Conservation (phyloP, 768 basidiomycete genomes). For the Pleurotus citrinopileatus region DNA sequence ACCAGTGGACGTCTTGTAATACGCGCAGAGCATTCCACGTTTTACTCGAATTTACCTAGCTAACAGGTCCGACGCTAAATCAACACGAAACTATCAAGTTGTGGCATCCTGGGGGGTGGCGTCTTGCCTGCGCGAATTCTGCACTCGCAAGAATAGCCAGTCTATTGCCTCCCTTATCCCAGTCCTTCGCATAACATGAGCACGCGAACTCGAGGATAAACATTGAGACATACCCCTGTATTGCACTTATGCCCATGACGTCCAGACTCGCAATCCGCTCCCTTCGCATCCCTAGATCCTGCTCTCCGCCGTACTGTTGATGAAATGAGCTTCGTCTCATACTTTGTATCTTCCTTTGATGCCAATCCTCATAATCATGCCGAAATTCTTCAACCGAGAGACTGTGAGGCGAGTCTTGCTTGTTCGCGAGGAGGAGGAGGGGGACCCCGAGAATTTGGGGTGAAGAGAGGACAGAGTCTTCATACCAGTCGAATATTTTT, state of each 20-base stretch:
- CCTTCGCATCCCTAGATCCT: slow-evolving; percentile 40
- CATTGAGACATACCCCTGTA: slow-evolving; percentile 75
- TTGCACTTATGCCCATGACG: slow-evolving; percentile 86
- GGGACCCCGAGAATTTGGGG: slow-evolving; percentile 91
- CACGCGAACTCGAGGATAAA: too few species aligned
- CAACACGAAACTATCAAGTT: too few species aligned
- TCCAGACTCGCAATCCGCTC: slow-evolving; percentile 74
- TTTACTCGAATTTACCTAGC: too few species aligned
- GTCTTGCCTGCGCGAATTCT: slow-evolving; percentile 42
- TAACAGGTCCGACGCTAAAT: too few species aligned
- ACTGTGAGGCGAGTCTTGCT: slow-evolving; percentile 82
- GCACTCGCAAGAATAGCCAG: slow-evolving; percentile 92
- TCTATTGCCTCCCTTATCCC: slow-evolving; percentile 89
- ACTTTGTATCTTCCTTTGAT: slow-evolving; percentile 70
- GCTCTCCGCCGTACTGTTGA: slow-evolving; percentile 42
- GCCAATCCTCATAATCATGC: slow-evolving; percentile 86
- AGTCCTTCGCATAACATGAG: too few species aligned
- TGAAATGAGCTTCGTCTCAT: slow-evolving; percentile 43
- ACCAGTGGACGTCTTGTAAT: too few species aligned
- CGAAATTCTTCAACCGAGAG: slow-evolving; percentile 89
- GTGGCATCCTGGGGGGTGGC: too few species aligned
- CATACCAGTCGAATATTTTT: slow-evolving; percentile 18
- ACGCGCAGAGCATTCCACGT: too few species aligned
- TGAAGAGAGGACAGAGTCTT: slow-evolving; percentile 83
- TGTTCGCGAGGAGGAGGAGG: slow-evolving; percentile 90